Evolutionary conservation across 208 protist genomes (phyloP), one percentile per base, ranked within the genome.

Genomic region (Acanthamoeba polyphaga): DNA sequence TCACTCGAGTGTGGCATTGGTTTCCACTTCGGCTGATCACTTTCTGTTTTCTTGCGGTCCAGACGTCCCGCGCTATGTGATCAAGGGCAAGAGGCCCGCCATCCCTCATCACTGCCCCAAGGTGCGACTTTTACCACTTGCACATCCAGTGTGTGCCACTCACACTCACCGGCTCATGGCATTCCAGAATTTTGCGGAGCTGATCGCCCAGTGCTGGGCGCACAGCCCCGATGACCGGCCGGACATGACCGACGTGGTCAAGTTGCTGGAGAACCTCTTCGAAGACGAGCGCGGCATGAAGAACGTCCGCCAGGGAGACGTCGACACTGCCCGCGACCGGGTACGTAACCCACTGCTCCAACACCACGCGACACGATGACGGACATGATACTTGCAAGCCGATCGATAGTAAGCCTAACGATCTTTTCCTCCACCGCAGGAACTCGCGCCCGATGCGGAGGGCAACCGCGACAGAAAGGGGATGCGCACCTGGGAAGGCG

Each of bases 91-190:
- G 66, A 32, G 88, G 43, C 88, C 88, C 17, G 12, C 88, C 27
- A 93, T 93, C 29, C 88, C 88, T 27, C 64, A 93, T n/a, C 88
- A 93, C 51, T 93, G 88, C 8, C 88, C 88, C 38, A 93, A 93
- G 88, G 88, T 64, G 19, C 24, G 17, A 66, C 13, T 34, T 24
- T 24, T 72, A 34, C 43, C 43, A 49, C 43, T 3, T 10, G 43
- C 43, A 10, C 43, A 5, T 38, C 43, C 43, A 49, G 43, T 12
- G 46, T 22, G 55, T 60, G 55, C 19, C 10, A 13, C 55, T 17
- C 17, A 24, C 38, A 60, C 1, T 58, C 53, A 58, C 53, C 13
- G 10, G 53, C 9, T 1, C 53, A 12, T 58, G 53, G 2, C 2
- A 13, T n/a, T 8, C 19, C 29, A 76, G 70, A 76, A 76, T 7